Evolutionary conservation across 225 moss, liverwort and hornwort species (phyloP).

Genomic region (Bryum argenteum): DNA sequence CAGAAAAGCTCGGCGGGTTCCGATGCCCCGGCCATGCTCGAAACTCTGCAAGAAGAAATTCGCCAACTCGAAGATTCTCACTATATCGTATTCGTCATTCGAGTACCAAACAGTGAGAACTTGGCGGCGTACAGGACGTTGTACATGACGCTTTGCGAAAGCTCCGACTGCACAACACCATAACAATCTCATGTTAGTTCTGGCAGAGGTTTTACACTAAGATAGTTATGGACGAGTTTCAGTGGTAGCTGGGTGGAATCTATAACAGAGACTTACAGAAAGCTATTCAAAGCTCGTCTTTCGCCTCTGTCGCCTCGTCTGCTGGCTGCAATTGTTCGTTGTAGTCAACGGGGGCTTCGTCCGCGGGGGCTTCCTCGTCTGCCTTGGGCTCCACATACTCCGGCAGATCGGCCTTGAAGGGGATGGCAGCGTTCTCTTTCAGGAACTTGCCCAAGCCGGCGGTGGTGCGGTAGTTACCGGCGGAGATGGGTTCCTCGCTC

Average conservation of each 20-base stretch:
- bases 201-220: slow-evolving; percentile 18
- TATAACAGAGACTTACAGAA: not conserved
- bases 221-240: not conserved
- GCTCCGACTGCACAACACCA: not conserved
- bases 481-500: slow-evolving; percentile 67
- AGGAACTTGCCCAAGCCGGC: slow-evolving; percentile 73
- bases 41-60: no score
- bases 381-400: slow-evolving; percentile 32
- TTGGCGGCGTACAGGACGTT: no score
- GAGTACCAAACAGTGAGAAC: no score
- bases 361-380: not conserved
- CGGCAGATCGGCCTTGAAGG: slow-evolving; percentile 66
- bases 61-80: no score
- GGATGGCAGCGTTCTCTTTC: slow-evolving; percentile 67
- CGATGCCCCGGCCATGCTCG: no score
- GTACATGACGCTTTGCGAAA: no score
- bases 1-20: no score
- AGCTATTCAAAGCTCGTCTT: slow-evolving; percentile 44
- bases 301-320: slow-evolving; percentile 22
- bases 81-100: no score
- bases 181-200: not conserved
- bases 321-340: slow-evolving; percentile 13
- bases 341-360: slow-evolving; percentile 27
- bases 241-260: not conserved
- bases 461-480: slow-evolving; percentile 61